Evolutionary conservation across 1,284 basidiomycete genomes (phyloP).

Genomic region (Phellinidium pouzarii): DNA sequence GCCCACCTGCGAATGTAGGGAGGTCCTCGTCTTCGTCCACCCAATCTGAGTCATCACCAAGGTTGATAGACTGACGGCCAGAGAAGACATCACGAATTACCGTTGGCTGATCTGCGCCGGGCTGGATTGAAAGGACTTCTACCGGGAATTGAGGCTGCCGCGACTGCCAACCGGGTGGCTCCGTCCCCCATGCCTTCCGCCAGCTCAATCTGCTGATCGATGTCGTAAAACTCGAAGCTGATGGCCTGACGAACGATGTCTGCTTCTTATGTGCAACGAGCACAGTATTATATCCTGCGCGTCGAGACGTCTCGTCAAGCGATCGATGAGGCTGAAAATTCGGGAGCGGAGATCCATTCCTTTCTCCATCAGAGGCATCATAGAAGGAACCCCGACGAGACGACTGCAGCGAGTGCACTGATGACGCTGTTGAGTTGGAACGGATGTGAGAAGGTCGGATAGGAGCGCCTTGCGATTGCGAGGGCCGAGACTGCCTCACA

Average conservation of each 20-base stretch:
- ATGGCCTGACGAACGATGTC: constrained; percentile 57
- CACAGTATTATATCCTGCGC: constrained; percentile 42
- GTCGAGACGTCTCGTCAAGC: constrained; percentile 43
- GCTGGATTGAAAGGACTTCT: constrained; percentile 63
- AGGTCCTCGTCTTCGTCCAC: constrained; percentile 77
- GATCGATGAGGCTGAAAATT: constrained; percentile 33
- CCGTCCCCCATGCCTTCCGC: constrained; percentile 81
- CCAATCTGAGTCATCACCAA: constrained; percentile 72
- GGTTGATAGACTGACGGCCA: constrained; percentile 48
- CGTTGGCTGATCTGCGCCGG: constrained; percentile 40
- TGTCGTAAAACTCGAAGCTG: constrained; percentile 23
- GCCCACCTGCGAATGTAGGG: constrained; percentile 67
- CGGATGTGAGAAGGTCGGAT: constrained; percentile 45
- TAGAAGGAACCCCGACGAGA: constrained; percentile 71
- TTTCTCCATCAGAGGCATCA: constrained; percentile 63
- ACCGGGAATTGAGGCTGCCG: constrained; percentile 62
- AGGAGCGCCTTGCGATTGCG: constrained; percentile 28
- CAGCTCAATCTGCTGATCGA: constrained; percentile 67
- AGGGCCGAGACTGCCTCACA: constrained; percentile 52
- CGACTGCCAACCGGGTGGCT: constrained; percentile 77
- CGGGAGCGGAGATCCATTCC: constrained; percentile 49
- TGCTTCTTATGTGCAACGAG: constrained; percentile 72
- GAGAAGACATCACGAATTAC: constrained; percentile 72
- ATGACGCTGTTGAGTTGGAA: constrained; percentile 68
- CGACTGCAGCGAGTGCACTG: constrained; percentile 60